These are phyloP conservation scores for Isatis tinctoria DNA, from an alignment of 345 rosid species.

Conservation along the genomic window DNA sequence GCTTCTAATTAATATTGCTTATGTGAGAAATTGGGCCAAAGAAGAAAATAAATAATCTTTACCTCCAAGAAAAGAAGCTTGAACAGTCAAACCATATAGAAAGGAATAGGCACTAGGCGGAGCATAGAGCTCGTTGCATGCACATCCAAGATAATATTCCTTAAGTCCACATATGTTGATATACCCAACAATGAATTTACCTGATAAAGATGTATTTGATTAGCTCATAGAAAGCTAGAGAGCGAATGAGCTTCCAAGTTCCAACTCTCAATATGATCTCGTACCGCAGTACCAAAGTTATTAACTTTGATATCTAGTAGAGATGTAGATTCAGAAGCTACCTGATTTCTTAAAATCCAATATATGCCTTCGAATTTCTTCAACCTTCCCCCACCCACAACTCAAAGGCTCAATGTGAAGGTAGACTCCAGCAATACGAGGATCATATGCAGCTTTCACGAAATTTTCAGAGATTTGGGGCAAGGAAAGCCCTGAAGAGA, in stretches of 20 bases:
- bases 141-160: constrained; percentile 87
- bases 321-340: constrained; percentile 21
- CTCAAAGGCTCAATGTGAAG: constrained; percentile 78
- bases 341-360: constrained; percentile 92
- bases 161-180: constrained; percentile 72
- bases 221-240: constrained; percentile 5
- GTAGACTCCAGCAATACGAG: constrained; percentile 84
- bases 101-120: constrained; percentile 97
- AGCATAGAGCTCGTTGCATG: constrained; percentile 80
- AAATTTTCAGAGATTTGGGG: constrained; percentile 91
- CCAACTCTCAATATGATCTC: background rate
- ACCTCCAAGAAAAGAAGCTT: constrained; percentile 91
- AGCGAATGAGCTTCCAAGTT: background rate
- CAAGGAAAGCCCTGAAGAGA: constrained; percentile 75
- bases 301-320: background rate
- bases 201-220: constrained; percentile 34
- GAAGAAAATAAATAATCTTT: constrained; percentile 21
- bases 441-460: constrained; percentile 86
- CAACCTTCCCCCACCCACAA: constrained; percentile 96
- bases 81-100: constrained; percentile 81
- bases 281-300: background rate
- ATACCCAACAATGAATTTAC: constrained; percentile 79
- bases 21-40: background rate
- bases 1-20: background rate
- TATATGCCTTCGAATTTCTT: constrained; percentile 83